Conservation (phyloP, 768 basidiomycete genomes). For the Russula brevipes region DNA sequence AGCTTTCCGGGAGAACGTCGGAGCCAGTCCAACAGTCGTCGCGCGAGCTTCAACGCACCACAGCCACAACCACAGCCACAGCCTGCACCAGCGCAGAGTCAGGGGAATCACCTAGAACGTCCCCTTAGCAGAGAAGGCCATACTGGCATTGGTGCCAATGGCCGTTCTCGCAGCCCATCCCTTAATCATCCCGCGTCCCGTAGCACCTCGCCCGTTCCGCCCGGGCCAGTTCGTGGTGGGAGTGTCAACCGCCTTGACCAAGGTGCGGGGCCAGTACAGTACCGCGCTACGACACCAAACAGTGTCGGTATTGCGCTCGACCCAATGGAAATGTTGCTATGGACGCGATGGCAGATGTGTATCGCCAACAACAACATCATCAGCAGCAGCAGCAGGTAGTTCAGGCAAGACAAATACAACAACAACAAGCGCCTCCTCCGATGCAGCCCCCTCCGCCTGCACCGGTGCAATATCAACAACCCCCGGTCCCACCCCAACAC, state of each 20-base stretch:
- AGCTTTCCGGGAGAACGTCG: conserved; percentile 80
- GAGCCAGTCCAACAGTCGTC: conserved; percentile 41
- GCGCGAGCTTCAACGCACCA: conserved; percentile 29
- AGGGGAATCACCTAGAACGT: conserved; percentile 34
- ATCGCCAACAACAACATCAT: conserved; percentile 32
- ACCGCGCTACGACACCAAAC: conserved; percentile 68
- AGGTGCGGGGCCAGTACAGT: conserved; percentile 27
- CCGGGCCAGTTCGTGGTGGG: conserved; percentile 21
- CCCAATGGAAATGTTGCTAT: conserved; percentile 74
- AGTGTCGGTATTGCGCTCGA: conserved; percentile 80
- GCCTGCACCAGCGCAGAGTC: conserved; percentile 26
- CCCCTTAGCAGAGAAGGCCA: conserved; percentile 63
- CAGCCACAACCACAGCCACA: too few relatives aligned
- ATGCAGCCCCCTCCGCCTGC: conserved; percentile 38
- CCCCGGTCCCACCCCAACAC: conserved; percentile 32
- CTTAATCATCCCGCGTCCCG: conserved; percentile 37
- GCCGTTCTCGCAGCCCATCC: conserved; percentile 57
- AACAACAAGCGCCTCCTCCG: conserved; percentile 31
- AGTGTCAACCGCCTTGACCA: conserved; percentile 19
- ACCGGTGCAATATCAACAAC: conserved; percentile 36
- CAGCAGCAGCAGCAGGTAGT: conserved; percentile 23
- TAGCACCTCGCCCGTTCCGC: conserved; percentile 47
- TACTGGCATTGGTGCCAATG: conserved; percentile 79
- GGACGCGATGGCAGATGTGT: conserved; percentile 66
- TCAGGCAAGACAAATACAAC: conserved; percentile 24